Base-by-base conservation (phyloP, 345 rosid genomes). In the Orychophragmus violaceus region DNA sequence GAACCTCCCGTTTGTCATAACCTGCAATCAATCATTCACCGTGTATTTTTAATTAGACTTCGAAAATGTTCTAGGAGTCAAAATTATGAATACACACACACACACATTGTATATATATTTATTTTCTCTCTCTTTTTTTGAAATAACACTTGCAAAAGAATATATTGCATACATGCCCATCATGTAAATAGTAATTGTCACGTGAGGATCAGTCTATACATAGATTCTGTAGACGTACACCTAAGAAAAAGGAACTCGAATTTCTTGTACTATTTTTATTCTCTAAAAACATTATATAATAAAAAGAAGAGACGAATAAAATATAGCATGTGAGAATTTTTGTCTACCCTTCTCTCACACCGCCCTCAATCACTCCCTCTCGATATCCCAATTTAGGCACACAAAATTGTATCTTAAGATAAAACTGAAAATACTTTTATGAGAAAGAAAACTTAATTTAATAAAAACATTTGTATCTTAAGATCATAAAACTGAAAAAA, bases 1-100 rank as follows among this genome's bases (percentile, higher is more conserved):
- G 60, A 93, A 81, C 77, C 90, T 83, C 62, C 98, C 96, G 50
- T 93, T 93, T 3, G 97, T 87, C 89, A 93, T 70, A 10, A 90
- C 98, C 98, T 93, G 83, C 64, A 72, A 35, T 19, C n/a, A n/a
- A n/a, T n/a, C n/a, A n/a, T n/a, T n/a, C 27, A 75, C 66, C 22
- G 7, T 3, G 8, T 14, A 29, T 12, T 22, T 49, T 25, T 24
- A 29, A 30, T 30, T 18, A 66, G 45, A 55, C 71, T 55, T 32
- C 14, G 36, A 32, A 56, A 44, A 52, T 9, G 13, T 50, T 36
- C 10, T 12, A 53, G 7, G 25, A 67, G n/a, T 32, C 57, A 57
- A 32, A 9, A 35, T 28, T 48, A 33, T n/a, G 21, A 13, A 37
- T 49, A 17, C 17, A 51, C 3, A 16, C 1, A 60, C 16, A 25